Percentiles rank a stretch among this genome's conserved stretches.
Evolutionary conservation across 2,329 filamentous ascomycete species (phyloP).

Genomic region (Colletotrichum tropicale): DNA sequence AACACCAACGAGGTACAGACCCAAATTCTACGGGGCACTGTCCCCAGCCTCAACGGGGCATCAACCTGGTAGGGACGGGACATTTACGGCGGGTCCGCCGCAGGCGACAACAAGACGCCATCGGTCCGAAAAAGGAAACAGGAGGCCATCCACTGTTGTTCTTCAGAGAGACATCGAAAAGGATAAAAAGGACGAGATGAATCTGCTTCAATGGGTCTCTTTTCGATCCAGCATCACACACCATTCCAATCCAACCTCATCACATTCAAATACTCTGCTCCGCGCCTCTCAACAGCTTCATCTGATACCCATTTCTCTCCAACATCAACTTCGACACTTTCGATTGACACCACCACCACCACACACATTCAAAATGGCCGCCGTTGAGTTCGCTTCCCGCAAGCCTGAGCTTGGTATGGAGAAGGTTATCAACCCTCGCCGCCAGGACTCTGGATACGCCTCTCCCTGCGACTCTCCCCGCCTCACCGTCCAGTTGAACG

Average conservation of each 20-base stretch:
- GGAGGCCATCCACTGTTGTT: neutral
- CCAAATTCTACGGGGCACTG: neutral
- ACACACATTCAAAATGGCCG: constrained; percentile 12
- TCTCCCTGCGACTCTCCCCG: constrained; percentile 19
- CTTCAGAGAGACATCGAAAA: constrained; percentile 1
- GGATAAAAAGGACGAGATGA: constrained; percentile 16
- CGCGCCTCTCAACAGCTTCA: neutral
- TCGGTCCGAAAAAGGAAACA: constrained; percentile 18
- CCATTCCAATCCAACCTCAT: neutral
- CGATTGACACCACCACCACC: neutral
- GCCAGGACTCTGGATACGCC: constrained; percentile 20
- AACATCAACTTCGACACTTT: neutral
- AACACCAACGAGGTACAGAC: neutral
- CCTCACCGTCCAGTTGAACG: constrained; percentile 35
- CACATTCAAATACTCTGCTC: neutral
- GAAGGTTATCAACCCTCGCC: constrained; percentile 16
- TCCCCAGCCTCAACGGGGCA: constrained; percentile 6
- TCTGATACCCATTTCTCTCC: neutral
- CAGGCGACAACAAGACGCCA: constrained; percentile 11
- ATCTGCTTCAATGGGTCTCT: neutral
- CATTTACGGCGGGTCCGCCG: constrained; percentile 15
- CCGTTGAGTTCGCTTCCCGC: constrained; percentile 14
- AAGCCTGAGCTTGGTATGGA: constrained; percentile 19
- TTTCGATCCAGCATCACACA: neutral
- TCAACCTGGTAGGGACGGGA: constrained; percentile 6